phyloP scores from a whole-genome alignment of 2,329 filamentous ascomycete genomes.

The Aspergillus neotritici region DNA sequence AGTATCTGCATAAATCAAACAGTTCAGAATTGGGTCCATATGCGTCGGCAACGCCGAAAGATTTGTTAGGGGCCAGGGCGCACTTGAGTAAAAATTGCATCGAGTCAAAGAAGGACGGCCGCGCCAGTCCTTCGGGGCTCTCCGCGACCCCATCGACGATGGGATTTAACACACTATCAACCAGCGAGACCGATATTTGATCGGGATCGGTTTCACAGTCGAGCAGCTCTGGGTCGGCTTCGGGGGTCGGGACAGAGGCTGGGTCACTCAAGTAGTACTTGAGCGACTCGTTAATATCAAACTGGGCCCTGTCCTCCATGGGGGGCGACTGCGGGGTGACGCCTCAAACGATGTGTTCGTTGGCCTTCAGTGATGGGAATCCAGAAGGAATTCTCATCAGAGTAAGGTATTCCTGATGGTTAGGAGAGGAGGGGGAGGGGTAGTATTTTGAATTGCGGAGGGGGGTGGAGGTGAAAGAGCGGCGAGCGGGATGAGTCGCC shows the following conservation, averaged over 20 bases:
- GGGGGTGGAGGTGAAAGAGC: conserved; percentile 14
- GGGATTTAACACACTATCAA: conserved; percentile 82
- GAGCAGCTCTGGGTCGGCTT: conserved; percentile 74
- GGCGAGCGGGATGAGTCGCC: conserved; percentile 10
- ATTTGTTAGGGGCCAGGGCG: conserved; percentile 52
- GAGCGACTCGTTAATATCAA: conserved; percentile 94
- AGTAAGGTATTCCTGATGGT: not conserved
- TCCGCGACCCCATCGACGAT: conserved; percentile 91
- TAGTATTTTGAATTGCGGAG: not conserved
- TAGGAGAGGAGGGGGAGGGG: conserved; percentile 2
- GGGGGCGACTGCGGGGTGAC: conserved; percentile 38
- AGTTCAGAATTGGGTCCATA: conserved; percentile 56
- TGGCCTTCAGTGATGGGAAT: conserved; percentile 1
- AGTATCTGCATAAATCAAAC: conserved; percentile 66
- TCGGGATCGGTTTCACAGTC: conserved; percentile 94
- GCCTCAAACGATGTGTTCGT: conserved; percentile 13
- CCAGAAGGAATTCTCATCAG: not conserved
- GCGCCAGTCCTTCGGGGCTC: conserved; percentile 80
- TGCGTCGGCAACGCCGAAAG: conserved; percentile 27
- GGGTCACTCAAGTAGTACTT: conserved; percentile 97
- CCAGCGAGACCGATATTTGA: conserved; percentile 66
- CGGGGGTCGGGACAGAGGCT: conserved; percentile 70
- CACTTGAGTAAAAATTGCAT: conserved; percentile 96
- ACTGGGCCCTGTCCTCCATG: conserved; percentile 64
- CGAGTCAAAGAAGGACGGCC: conserved; percentile 77